Evolutionary conservation across 371 early-diverging fungal species (phyloP), one percentile per base, ranked within the genome.

Genomic region (Mucor piriformis): DNA sequence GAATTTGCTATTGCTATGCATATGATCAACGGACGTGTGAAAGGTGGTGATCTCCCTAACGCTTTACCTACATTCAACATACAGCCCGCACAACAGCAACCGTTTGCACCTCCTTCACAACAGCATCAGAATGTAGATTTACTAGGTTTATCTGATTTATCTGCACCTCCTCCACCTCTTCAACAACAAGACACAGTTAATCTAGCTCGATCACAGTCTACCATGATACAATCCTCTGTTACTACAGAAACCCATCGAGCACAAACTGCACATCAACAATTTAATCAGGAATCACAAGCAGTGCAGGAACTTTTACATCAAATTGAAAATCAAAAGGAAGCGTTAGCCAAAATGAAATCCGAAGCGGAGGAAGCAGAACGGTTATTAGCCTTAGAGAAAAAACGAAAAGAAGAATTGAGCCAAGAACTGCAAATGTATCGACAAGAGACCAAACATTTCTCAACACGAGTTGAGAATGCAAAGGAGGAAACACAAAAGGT

Each of bases 1-100:
- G 83, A 83, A 65, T 88, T 79, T 70, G 79, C 76, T 4, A 79
- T 79, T 37, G 88, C 83, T 35, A 83, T 86, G 87, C 85, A 72
- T 60, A 73, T 84, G 64, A 87, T 84, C 48, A 84, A 76, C 55
- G 70, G 64, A 64, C 80, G 69, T 55, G 70, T 85, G 57, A 76
- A 68, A 13, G 73, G 80, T 18, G 74, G 71, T 1, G 77, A 80
- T 1, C 73, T 82, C 6, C 79, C 82, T 13, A 55, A 49, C 6
- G 44, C 54, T 0, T 34, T 73, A 7, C 61, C 75, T 13, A 52
- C 53, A 2, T 34, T 60, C 13, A 62, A 54, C 44, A 46, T 24
- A 11, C 46, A 46, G 24, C 46, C 15, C 15, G 6, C 40, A 15
- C 6, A 38, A 53, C 63, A 50, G 6, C 56, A 57, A 38, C 58